Base-by-base conservation (phyloP, 2,329 filamentous ascomycete species). In the Colletotrichum theobromicola region DNA sequence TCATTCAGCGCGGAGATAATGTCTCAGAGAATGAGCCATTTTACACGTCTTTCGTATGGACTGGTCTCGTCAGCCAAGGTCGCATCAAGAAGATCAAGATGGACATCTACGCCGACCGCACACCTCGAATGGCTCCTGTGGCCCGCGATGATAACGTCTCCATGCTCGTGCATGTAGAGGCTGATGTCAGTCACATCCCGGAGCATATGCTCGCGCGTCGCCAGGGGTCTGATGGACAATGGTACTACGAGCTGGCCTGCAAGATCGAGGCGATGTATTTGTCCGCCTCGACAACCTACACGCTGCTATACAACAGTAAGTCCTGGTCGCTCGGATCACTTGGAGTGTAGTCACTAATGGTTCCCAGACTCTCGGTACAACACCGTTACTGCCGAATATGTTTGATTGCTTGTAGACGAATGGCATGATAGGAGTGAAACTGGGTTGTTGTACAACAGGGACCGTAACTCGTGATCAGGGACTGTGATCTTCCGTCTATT, bases 341-440 rank as follows among this genome's bases (percentile, higher is more conserved):
- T 58, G 10, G 4, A 10, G 7, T n/a, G 24, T 65, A 32, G 0
- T 34, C 10, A 61, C 78, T 83, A 73, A 81, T 72, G n/a, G 2
- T 28, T 12, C 21, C 58, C 53, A 86, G 84, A 81, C 66, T 80
- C 83, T 67, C 79, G 85, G 70, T 86, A 86, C 75, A 81, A 83
- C 64, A 83, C 84, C 1, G 84, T 87, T 30, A 84, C 82, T 24
- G 84, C 84, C 35, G 85, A 87, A 71, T 87, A 86, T 70, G 85
- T 86, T 65, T 87, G 15, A 62, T 0, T 34, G n/a, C n/a, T 50
- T 13, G 42, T n/a, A 21, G 42, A 21, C 12, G 42, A n/a, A 50
- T 50, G 10, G 0, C 21, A 21, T 24, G 42, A 4, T 50, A 12
- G 10, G 12, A 21, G n/a, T 21, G 42, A 7, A 21, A 50, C 13